phyloP scores from a whole-genome alignment of 306 rosid species.

The Abrus precatorius region DNA sequence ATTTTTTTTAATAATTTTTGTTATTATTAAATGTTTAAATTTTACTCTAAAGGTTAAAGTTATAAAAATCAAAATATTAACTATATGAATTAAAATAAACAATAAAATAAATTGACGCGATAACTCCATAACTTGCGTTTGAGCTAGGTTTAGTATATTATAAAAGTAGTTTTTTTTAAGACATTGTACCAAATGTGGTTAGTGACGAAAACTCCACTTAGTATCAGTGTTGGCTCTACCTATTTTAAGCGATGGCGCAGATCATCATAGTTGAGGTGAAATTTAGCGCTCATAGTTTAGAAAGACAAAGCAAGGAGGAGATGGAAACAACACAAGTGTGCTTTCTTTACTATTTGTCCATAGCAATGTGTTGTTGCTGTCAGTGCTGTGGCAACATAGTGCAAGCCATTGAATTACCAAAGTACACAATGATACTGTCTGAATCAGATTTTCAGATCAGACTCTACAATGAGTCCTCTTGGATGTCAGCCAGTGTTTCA shows the following conservation, averaged over 20 bases:
- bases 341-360: slow-evolving; percentile 28
- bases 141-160: no score
- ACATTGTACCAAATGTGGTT: not conserved
- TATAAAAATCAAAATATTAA: no score
- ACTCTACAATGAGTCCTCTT: slow-evolving; percentile 66
- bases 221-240: not conserved
- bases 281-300: not conserved
- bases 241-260: slow-evolving; percentile 34
- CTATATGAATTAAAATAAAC: no score
- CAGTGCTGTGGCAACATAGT: slow-evolving; percentile 36
- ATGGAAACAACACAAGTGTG: slow-evolving; percentile 50
- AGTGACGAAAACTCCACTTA: slow-evolving; percentile 27
- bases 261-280: not conserved
- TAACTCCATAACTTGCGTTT: no score
- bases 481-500: slow-evolving; percentile 70
- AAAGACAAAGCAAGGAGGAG: not conserved
- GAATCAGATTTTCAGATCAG: slow-evolving; percentile 80
- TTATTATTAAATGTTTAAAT: no score
- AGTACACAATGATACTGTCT: slow-evolving; percentile 56
- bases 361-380: slow-evolving; percentile 43
- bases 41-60: no score
- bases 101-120: no score
- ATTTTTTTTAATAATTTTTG: no score
- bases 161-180: not conserved
- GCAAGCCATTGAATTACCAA: slow-evolving; percentile 67